phyloP scores from a whole-genome alignment of 306 rosid species.

The Oemleria cerasiformis region DNA sequence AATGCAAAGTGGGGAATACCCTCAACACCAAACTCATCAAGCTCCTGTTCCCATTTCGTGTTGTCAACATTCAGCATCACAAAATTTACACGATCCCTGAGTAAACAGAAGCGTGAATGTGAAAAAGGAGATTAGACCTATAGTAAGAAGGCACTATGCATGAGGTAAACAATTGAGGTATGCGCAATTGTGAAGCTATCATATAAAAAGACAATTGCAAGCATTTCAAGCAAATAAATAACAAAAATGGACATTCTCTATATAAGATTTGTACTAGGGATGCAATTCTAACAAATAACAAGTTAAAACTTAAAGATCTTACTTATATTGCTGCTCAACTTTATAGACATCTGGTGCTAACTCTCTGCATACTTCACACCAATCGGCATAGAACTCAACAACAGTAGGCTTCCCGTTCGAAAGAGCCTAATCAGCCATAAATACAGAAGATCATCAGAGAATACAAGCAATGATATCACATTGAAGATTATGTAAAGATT shows the following conservation, averaged over 20 bases:
- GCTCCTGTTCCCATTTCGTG: constrained; percentile 97
- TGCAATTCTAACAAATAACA: not conserved
- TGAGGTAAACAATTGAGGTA: not conserved
- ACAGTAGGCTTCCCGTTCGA: constrained; percentile 94
- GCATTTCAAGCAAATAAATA: not conserved
- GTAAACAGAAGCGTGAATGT: not conserved
- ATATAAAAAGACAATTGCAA: not conserved
- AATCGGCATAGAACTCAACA: constrained; percentile 96
- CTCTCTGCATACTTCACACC: constrained; percentile 98
- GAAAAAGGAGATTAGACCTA: not conserved
- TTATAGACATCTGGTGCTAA: constrained; percentile 90
- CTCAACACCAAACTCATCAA: constrained; percentile 97
- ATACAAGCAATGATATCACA: not conserved
- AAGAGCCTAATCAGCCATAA: constrained; percentile 62
- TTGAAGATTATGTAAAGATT: not conserved
- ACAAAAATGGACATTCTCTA: not conserved
- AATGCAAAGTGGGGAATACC: constrained; percentile 97
- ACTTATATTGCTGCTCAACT: constrained; percentile 95
- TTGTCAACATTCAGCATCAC: constrained; percentile 87
- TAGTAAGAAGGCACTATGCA: not conserved
- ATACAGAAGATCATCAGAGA: constrained; percentile 14
- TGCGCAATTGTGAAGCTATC: not conserved
- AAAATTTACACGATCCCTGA: constrained; percentile 65
- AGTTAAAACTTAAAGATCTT: constrained; percentile 23
- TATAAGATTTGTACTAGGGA: constrained; percentile 7